Percentiles rank a stretch among this genome's conserved stretches.
Evolutionary conservation across 352 stramenopile genomes (phyloP).

Genomic region (Phytophthora podocarpi): DNA sequence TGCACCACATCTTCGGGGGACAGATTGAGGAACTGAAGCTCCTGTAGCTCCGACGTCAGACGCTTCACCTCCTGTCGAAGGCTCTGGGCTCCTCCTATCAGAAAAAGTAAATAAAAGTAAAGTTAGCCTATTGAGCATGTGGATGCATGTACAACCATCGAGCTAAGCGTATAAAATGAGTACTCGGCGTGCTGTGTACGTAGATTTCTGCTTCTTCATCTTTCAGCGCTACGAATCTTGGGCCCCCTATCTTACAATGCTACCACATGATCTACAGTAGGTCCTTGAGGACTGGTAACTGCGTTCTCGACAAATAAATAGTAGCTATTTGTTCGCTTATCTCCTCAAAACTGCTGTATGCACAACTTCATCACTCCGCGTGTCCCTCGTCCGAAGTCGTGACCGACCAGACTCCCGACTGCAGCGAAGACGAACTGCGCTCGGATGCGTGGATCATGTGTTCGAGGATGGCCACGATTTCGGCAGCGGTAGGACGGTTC

Average conservation of each 20-base stretch:
- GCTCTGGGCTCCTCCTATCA: constrained; percentile 30
- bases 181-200: constrained; percentile 20
- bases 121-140: too few species aligned
- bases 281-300: too few species aligned
- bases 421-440: constrained; percentile 32
- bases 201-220: constrained; percentile 37
- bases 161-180: neutral
- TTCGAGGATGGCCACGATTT: constrained; percentile 44
- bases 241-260: too few species aligned
- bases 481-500: constrained; percentile 36
- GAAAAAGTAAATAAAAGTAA: neutral
- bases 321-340: constrained; percentile 7
- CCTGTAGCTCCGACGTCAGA: constrained; percentile 24
- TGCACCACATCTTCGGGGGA: constrained; percentile 15
- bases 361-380: neutral
- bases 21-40: constrained; percentile 11
- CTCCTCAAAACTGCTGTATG: constrained; percentile 10
- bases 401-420: constrained; percentile 31
- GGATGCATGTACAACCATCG: neutral
- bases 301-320: constrained; percentile 25
- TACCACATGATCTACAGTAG: too few species aligned
- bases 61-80: constrained; percentile 17
- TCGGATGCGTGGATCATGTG: constrained; percentile 40
- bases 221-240: too few species aligned
- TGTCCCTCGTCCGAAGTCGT: constrained; percentile 24